Evolutionary conservation across 73 alveolate genomes (phyloP), one percentile per base, ranked within the genome.

Genomic region (Tetrahymena thermophila): DNA sequence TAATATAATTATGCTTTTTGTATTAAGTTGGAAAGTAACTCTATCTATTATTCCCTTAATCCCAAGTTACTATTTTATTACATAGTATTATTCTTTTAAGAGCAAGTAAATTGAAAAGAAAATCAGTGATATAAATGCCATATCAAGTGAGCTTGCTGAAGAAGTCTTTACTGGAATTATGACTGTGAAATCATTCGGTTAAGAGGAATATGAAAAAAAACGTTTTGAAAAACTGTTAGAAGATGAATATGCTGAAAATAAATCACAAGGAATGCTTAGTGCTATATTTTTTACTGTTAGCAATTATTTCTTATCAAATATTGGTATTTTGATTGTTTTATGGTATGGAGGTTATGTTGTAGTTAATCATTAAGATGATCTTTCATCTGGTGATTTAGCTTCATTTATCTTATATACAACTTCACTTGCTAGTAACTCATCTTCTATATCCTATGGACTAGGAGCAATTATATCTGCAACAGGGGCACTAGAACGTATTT

Each of bases 271-370:
- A 11, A 7, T 28, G 13, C 35, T 95, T 15, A 95, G 89, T 89
- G 94, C 93, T 34, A 95, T 94, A 34, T 44, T 89, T 35, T 95
- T 85, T 35, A 35, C 85, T 34, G 43, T 93, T 40, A 19, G 93
- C 13, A 95, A 94, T 95, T 40, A 83, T 37, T 93, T 95, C 34
- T 89, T 95, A n/a, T 56, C 95, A 16, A 85, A 95, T 85, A 37
- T 95, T 37, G 97, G 95, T 23, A 85, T 94, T 6, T 95, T 95
- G 37, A 95, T 95, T 43, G 97, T 95, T 6, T 37, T 95, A 38
- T 95, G 97, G 97, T 95, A 89, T 89, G 97, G 97, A 17, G 97
- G 97, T 13, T 55, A 35, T 35, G 31, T 95, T 17, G 95, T 93
- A 25, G 56, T 95, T 83, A 50, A 85, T 28, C 35, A 17, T 44